Evolutionary conservation across 2,329 filamentous ascomycete genomes (phyloP), one percentile per base, ranked within the genome.

Genomic region (Exutisphaerella laricina): DNA sequence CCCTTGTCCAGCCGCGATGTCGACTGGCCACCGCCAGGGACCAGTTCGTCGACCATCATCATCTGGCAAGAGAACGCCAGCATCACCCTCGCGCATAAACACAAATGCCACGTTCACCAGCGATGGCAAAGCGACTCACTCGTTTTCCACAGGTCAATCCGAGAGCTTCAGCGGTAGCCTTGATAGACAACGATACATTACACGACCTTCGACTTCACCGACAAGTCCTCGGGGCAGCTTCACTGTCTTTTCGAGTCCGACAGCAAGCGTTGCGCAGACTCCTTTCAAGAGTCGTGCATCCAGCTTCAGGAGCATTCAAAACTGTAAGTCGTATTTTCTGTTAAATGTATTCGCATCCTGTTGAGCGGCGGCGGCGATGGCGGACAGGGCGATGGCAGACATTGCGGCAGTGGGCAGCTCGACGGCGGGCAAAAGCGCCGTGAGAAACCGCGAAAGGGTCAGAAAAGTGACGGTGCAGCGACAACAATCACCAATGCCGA

Each of bases 161-260:
- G 30, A 18, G n/a, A 39, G 36, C 25, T 39, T 39, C 25, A 18
- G 36, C 16, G 13, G 33, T 16, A 36, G 23, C 23, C 30, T 18
- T 14, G 13, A 16, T n/a, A 14, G 20, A 13, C 12, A 21, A 10
- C 23, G 36, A 16, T 20, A 26, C 36, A 26, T 16, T 17, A 29
- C 36, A 26, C 36, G 14, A 39, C 9, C 25, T 4, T 16, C 25
- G 23, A 29, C 22, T 18, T 28, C 36, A 20, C 23, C 36, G 13
- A 10, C 3, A 23, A 39, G 36, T 26, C 14, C 17, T 3, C 23
- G 20, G n/a, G 36, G 22, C 25, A 18, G 21, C 35, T 38, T 33
- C 14, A 12, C 7, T 7, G 14, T 8, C 13, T 18, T 33, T 14
- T 33, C 14, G 8, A 33, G 14, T 17, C 30, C 30, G 30, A 14